A percentile compares a stretch with the other conserved stretches of the same genome.
Evolutionary conservation across 2,329 filamentous ascomycete genomes (phyloP).

Genomic region (Fusarium sacchari): DNA sequence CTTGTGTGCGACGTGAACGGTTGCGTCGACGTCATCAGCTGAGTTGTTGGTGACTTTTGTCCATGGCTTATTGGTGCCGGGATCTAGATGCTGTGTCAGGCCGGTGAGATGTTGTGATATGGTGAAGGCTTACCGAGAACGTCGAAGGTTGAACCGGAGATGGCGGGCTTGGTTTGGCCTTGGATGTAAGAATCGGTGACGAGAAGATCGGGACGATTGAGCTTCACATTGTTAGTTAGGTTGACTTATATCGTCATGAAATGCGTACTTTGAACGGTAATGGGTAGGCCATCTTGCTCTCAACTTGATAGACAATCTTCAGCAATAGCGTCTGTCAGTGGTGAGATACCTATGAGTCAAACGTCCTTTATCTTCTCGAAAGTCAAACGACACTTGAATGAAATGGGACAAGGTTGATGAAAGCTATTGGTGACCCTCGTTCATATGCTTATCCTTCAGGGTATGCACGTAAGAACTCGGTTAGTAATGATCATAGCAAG

Average conservation of each 20-base stretch:
- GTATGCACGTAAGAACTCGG: neutral
- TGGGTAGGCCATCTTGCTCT: neutral
- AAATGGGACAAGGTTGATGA: neutral
- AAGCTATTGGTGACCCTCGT: neutral
- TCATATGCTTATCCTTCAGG: neutral
- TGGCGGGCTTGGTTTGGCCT: neutral
- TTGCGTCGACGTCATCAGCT: slow-evolving; percentile 44
- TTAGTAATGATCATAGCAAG: slow-evolving; percentile 2
- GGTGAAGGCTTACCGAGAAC: neutral
- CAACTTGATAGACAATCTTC: rapidly evolving
- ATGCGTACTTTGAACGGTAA: neutral
- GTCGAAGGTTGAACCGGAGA: slow-evolving; percentile 1
- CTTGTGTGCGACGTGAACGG: slow-evolving; percentile 40
- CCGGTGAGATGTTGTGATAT: neutral
- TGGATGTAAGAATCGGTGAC: neutral
- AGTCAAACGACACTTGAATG: rapidly evolving
- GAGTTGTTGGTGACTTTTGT: slow-evolving; percentile 1
- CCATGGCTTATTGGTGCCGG: slow-evolving; percentile 7
- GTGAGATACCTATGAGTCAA: neutral
- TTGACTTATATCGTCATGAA: rapidly evolving
- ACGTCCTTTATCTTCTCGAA: neutral
- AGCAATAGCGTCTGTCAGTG: rapidly evolving
- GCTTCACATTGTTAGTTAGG: neutral
- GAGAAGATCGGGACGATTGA: neutral
- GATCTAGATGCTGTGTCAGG: neutral